phyloP scores from a whole-genome alignment of 441 rosid species.

The Pelargonium exstipulatum region DNA sequence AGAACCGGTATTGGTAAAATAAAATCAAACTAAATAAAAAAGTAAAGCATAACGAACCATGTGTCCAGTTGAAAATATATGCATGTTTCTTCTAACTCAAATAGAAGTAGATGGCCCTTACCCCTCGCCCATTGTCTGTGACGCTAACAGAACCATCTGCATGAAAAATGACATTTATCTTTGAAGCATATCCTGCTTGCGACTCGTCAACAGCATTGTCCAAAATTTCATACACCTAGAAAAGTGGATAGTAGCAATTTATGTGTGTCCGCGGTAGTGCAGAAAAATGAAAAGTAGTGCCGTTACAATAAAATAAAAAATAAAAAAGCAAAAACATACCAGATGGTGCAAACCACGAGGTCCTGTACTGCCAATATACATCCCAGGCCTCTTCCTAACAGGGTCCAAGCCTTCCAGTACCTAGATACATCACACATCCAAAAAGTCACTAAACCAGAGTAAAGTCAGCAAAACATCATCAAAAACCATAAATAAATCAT shows the following conservation, averaged over 20 bases:
- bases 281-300: slow-evolving; percentile 5
- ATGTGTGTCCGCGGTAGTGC: neutral
- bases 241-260: slow-evolving; percentile 13
- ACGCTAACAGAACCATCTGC: slow-evolving; percentile 79
- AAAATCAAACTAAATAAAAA: too few species aligned
- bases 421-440: slow-evolving; percentile 31
- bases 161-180: slow-evolving; percentile 56
- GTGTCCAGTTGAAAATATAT: neutral
- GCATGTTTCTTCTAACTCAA: neutral
- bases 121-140: slow-evolving; percentile 94
- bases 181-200: slow-evolving; percentile 89
- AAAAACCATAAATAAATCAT: neutral
- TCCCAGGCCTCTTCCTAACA: slow-evolving; percentile 96
- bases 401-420: slow-evolving; percentile 96
- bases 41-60: neutral
- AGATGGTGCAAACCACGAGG: slow-evolving; percentile 97
- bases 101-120: slow-evolving; percentile 28
- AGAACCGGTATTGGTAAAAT: too few species aligned
- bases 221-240: slow-evolving; percentile 87
- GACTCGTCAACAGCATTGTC: slow-evolving; percentile 98
- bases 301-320: neutral
- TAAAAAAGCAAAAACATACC: slow-evolving; percentile 35
- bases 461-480: slow-evolving; percentile 3
- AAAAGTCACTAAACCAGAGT: neutral
- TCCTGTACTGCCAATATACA: slow-evolving; percentile 98